Evolutionary conservation across 345 rosid species (phyloP).

Genomic region (Theobroma cacao): DNA sequence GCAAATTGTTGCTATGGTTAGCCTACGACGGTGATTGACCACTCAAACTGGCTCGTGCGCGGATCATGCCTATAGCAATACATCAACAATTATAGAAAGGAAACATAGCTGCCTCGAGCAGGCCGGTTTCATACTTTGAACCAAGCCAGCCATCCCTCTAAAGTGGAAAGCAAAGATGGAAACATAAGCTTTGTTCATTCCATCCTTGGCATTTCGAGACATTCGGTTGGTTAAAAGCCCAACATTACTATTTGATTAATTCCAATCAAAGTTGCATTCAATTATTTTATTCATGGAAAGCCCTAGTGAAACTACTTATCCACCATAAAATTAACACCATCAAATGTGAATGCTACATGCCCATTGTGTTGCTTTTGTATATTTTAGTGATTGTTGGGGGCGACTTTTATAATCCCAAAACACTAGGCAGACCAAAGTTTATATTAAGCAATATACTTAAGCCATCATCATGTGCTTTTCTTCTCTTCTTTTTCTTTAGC

Average conservation of each 20-base stretch:
- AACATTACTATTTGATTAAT: constrained; percentile 21
- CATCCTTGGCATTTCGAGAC: constrained; percentile 23
- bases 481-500: neutral
- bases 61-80: neutral
- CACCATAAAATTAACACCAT: no score
- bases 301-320: neutral
- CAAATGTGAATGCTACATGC: constrained; percentile 9
- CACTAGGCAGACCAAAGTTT: neutral
- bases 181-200: neutral
- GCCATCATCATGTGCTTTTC: no score
- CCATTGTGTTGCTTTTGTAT: constrained; percentile 12
- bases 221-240: constrained; percentile 41
- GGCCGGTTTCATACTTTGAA: constrained; percentile 8
- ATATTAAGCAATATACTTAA: neutral
- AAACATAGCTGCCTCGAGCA: neutral
- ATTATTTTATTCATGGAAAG: neutral
- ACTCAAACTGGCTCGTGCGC: neutral
- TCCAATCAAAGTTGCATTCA: constrained; percentile 5
- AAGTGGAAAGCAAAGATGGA: constrained; percentile 18
- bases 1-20: neutral
- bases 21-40: neutral
- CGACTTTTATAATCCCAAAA: neutral
- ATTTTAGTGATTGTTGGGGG: neutral
- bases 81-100: neutral
- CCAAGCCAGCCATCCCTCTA: constrained; percentile 14